Percentiles rank a stretch among this genome's conserved stretches.
phyloP scores from a whole-genome alignment of 106 monocot genomes.

The Triglochin maritima region DNA sequence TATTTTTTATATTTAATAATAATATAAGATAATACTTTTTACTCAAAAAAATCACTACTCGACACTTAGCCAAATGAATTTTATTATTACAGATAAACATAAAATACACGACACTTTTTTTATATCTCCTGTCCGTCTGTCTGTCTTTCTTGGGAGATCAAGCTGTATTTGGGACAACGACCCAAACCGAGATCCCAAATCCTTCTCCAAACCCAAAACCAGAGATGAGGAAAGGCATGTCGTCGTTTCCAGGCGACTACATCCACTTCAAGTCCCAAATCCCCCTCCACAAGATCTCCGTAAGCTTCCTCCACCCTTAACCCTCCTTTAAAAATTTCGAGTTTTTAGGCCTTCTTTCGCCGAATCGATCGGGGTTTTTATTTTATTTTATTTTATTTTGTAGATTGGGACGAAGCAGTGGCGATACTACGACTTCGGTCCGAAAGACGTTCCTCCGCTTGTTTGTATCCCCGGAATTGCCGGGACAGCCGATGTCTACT shows the following conservation, averaged over 20 bases:
- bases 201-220: too few species aligned
- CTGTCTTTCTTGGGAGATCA: too few species aligned
- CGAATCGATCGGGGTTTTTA: neutral
- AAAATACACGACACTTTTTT: too few species aligned
- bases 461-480: conserved; percentile 91
- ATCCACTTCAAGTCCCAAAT: conserved; percentile 93
- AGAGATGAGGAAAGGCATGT: conserved; percentile 39
- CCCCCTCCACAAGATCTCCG: conserved; percentile 94
- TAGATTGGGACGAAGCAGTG: conserved; percentile 83
- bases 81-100: too few species aligned
- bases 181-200: too few species aligned
- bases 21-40: too few species aligned
- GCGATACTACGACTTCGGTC: conserved; percentile 98
- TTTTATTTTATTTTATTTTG: conserved; percentile 2
- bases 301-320: conserved; percentile 10
- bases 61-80: too few species aligned
- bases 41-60: too few species aligned
- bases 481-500: conserved; percentile 98
- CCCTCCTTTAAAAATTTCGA: neutral
- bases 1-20: too few species aligned
- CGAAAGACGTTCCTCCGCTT: conserved; percentile 76
- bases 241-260: conserved; percentile 78
- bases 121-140: too few species aligned
- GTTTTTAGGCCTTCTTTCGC: neutral
- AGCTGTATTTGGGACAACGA: neutral